Conservation (phyloP, 2,329 filamentous ascomycete genomes). For the Neopestalotiopsis rosae region DNA sequence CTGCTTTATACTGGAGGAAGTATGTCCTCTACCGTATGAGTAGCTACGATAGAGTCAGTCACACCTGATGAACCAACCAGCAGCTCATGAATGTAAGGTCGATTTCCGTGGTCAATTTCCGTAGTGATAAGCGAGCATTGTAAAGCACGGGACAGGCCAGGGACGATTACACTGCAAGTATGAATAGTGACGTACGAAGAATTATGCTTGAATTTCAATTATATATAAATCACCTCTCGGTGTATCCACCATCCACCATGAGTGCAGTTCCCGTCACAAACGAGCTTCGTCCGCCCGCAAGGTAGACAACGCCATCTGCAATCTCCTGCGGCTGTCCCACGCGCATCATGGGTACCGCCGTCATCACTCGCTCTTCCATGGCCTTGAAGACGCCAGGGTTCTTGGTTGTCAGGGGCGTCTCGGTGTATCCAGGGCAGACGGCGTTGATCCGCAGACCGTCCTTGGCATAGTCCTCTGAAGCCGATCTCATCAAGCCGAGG, state of each 20-base stretch:
- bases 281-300: conserved; percentile 22
- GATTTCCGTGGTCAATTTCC: too few species aligned
- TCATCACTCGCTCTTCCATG: conserved; percentile 30
- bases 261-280: conserved; percentile 20
- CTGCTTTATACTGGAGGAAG: too few species aligned
- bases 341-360: conserved; percentile 33
- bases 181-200: too few species aligned
- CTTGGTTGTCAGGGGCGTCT: conserved; percentile 36
- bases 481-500: conserved; percentile 42
- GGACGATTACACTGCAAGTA: too few species aligned
- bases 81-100: too few species aligned
- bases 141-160: too few species aligned
- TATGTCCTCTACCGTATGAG: too few species aligned
- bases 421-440: conserved; percentile 37
- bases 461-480: conserved; percentile 47
- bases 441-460: conserved; percentile 45
- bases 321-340: conserved; percentile 35
- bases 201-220: background rate
- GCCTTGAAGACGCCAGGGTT: conserved; percentile 33
- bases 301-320: conserved; percentile 34
- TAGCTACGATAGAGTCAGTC: too few species aligned
- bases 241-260: conserved; percentile 24
- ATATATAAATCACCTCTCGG: conserved; percentile 1
- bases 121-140: too few species aligned
- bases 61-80: too few species aligned